A percentile compares a stretch with the other conserved stretches of the same genome.
phyloP scores from a whole-genome alignment of 345 rosid species.

The Syzygium grande region DNA sequence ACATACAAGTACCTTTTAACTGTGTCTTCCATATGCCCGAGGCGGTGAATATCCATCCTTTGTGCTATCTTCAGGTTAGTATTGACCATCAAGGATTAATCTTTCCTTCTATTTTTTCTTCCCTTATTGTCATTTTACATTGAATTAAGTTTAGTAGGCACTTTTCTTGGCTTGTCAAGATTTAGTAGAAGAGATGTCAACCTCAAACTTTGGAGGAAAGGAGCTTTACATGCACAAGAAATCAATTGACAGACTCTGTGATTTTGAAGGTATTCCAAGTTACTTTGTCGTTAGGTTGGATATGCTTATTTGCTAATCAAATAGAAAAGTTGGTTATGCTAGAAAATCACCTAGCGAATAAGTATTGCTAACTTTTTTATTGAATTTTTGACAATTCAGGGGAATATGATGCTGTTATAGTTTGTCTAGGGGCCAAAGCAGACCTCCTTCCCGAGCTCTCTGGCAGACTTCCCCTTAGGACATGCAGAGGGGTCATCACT shows the following conservation, averaged over 20 bases:
- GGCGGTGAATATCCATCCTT: constrained; percentile 75
- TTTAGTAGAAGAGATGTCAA: constrained; percentile 33
- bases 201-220: constrained; percentile 25
- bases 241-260: constrained; percentile 37
- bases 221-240: constrained; percentile 42
- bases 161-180: constrained; percentile 75
- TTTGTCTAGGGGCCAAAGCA: constrained; percentile 83
- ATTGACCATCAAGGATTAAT: neutral
- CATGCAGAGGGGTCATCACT: constrained; percentile 80
- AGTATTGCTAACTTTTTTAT: neutral
- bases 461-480: constrained; percentile 83
- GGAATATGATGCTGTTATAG: constrained; percentile 65
- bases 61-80: constrained; percentile 6
- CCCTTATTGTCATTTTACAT: neutral
- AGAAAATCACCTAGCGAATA: neutral
- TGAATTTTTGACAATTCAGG: constrained; percentile 10
- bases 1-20: constrained; percentile 46
- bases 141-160: constrained; percentile 36
- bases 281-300: neutral
- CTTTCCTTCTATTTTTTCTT: neutral
- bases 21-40: constrained; percentile 75
- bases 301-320: neutral
- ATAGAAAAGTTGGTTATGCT: neutral
- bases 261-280: constrained; percentile 52
- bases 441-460: constrained; percentile 58